phyloP scores from a whole-genome alignment of 2,329 filamentous ascomycete species.

The Madurella mycetomatis region DNA sequence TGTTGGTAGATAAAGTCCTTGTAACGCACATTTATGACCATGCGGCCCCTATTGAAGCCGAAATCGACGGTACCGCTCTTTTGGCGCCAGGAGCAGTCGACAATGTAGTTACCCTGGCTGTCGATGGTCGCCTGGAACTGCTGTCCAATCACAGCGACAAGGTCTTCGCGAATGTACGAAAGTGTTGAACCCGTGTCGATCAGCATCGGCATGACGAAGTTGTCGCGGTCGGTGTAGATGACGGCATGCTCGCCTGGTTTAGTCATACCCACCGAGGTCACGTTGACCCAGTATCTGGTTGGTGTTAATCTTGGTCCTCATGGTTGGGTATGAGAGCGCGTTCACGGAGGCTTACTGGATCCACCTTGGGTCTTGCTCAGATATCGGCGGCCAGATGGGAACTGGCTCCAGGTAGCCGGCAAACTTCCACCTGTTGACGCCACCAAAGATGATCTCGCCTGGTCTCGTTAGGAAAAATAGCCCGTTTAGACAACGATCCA shows the following conservation, averaged over 20 bases:
- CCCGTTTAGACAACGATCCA: too few species aligned
- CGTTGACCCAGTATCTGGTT: conserved; percentile 35
- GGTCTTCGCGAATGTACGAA: conserved; percentile 55
- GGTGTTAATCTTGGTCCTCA: too few species aligned
- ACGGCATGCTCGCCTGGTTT: conserved; percentile 25
- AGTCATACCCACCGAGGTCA: conserved; percentile 34
- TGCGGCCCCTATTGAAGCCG: conserved; percentile 39
- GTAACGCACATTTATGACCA: conserved; percentile 41
- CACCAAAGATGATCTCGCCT: conserved; percentile 43
- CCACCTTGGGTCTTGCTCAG: conserved; percentile 31
- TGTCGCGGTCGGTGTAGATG: conserved; percentile 25
- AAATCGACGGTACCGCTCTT: conserved; percentile 42
- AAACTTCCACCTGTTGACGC: conserved; percentile 43
- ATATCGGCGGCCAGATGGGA: conserved; percentile 34
- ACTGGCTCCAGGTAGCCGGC: conserved; percentile 25
- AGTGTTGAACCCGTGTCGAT: conserved; percentile 61
- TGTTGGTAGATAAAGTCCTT: conserved; percentile 41
- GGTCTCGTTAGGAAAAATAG: not conserved
- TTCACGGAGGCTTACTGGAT: conserved; percentile 29
- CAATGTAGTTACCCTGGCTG: conserved; percentile 23
- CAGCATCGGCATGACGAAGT: conserved; percentile 43
- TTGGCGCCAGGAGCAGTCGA: conserved; percentile 38
- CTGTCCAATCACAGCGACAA: conserved; percentile 41
- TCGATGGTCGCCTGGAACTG: conserved; percentile 32
- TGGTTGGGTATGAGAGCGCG: too few species aligned